Conservation (phyloP, 2,329 filamentous ascomycete genomes). For the Stachybotrys chartarum region DNA sequence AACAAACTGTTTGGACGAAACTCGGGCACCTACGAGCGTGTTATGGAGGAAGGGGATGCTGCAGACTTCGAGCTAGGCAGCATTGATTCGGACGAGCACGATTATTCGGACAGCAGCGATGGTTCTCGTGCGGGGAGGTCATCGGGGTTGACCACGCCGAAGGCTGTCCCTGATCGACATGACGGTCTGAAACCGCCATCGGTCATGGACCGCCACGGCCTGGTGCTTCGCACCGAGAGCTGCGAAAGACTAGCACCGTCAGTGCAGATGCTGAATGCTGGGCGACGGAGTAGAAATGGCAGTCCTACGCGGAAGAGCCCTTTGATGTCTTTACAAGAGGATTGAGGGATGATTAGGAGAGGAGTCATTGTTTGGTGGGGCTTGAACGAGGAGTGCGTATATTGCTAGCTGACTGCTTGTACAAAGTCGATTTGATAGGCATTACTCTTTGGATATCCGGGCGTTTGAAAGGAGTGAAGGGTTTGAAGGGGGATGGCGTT, state of each 20-base stretch:
- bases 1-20: conserved; percentile 60
- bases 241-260: conserved; percentile 65
- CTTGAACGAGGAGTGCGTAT: not conserved
- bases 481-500: too few relatives aligned
- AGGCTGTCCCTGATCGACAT: conserved; percentile 44
- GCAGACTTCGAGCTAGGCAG: conserved; percentile 73
- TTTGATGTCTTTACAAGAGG: conserved; percentile 42
- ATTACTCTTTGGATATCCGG: too few relatives aligned
- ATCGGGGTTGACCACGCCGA: conserved; percentile 63
- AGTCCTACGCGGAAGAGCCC: conserved; percentile 57
- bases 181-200: conserved; percentile 36
- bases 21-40: conserved; percentile 65
- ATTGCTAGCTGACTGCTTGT: not conserved
- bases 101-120: conserved; percentile 56
- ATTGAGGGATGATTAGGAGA: conserved; percentile 9
- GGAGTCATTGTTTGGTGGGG: not conserved
- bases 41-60: conserved; percentile 72
- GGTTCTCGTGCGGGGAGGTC: conserved; percentile 48
- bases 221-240: conserved; percentile 79
- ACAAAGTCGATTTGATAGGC: not conserved
- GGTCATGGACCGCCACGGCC: conserved; percentile 58
- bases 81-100: conserved; percentile 56
- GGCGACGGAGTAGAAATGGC: conserved; percentile 47
- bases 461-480: too few relatives aligned
- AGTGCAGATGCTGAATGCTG: conserved; percentile 46